Evolutionary conservation across 1,139 yeast genomes (phyloP), one percentile per base, ranked within the genome.

Genomic region (Saccharomycopsis hybrid): DNA sequence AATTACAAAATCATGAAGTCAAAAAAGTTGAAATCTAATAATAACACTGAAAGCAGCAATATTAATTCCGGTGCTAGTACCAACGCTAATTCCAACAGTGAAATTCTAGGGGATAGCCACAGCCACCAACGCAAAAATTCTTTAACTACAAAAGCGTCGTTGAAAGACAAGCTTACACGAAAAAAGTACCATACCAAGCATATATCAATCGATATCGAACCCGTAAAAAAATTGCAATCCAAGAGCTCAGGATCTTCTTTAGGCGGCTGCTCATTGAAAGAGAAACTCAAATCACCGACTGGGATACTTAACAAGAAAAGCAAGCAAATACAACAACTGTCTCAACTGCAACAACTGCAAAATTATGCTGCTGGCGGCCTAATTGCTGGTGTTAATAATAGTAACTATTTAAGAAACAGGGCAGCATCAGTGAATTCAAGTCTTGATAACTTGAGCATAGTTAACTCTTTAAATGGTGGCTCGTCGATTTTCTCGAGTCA

Each of bases 201-300:
- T 29, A n/a, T 18, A 11, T 25, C 48, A 7, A 18, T 39, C 11
- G 49, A 40, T 33, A 39, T 36, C 24, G 39, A 29, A 3, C 9
- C 44, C 13, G 7, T 18, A 11, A 40, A 18, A 18, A 18, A 32
- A 39, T 11, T 4, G 18, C 41, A 44, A 24, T 3, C 28, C 8
- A 49, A 49, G 36, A 40, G 35, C 5, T 35, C 41, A 3, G 36
- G n/a, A 8, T n/a, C 42, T 13, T 27, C 40, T 24, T 11, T 44
- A 35, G 35, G 31, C 18, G 42, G 27, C 18, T 9, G 18, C 24
- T 36, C 39, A 11, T 13, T 47, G n/a, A 47, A 47, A 29, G 49
- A 46, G 5, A 50, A 50, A 32, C 35, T 50, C 39, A 50, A 50
- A 30, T 46, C 50, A 28, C 50, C 50, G 13, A 36, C 36, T 5